A percentile compares a stretch with the other conserved stretches of the same genome.
These are phyloP conservation scores for Grigorovia humatica DNA, from an alignment of 805 yeast genomes.

Conservation along the genomic window DNA sequence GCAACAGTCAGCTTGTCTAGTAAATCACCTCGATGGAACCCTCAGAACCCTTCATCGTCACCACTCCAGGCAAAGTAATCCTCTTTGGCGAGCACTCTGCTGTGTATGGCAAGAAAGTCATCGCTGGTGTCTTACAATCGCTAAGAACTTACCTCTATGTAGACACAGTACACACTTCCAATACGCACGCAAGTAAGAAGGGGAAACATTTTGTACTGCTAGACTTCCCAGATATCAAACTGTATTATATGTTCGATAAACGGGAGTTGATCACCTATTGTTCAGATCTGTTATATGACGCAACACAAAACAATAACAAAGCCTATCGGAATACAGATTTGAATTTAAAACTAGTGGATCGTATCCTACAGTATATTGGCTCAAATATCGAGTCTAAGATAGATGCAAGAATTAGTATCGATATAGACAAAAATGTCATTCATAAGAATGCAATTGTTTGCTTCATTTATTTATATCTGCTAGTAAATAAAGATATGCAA, in stretches of 20 bases:
- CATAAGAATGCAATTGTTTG: constrained; percentile 75
- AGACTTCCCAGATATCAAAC: constrained; percentile 76
- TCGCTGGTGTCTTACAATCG: constrained; percentile 81
- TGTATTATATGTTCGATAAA: constrained; percentile 38
- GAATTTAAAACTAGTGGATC: not conserved
- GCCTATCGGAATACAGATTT: not conserved
- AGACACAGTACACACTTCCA: constrained; percentile 11
- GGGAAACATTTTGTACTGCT: constrained; percentile 37
- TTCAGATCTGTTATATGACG: not conserved
- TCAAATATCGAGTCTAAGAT: not conserved
- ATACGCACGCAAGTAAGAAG: constrained; percentile 25
- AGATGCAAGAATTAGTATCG: not conserved
- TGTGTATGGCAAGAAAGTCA: constrained; percentile 85
- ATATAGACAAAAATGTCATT: constrained; percentile 35
- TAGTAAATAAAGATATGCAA: constrained; percentile 23
- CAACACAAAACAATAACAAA: too few species aligned
- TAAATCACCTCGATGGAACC: not conserved
- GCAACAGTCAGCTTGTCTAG: not conserved
- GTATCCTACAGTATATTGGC: not conserved
- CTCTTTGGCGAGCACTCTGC: constrained; percentile 96
- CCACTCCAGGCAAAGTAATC: constrained; percentile 96
- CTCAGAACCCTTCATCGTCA: constrained; percentile 53
- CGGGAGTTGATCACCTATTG: not conserved
- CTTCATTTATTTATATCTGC: constrained; percentile 66
- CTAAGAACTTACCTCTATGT: constrained; percentile 75